Percentiles rank a stretch among this genome's conserved stretches.
phyloP scores from a whole-genome alignment of 352 stramenopile genomes.

The Phytopythium aichiense region DNA sequence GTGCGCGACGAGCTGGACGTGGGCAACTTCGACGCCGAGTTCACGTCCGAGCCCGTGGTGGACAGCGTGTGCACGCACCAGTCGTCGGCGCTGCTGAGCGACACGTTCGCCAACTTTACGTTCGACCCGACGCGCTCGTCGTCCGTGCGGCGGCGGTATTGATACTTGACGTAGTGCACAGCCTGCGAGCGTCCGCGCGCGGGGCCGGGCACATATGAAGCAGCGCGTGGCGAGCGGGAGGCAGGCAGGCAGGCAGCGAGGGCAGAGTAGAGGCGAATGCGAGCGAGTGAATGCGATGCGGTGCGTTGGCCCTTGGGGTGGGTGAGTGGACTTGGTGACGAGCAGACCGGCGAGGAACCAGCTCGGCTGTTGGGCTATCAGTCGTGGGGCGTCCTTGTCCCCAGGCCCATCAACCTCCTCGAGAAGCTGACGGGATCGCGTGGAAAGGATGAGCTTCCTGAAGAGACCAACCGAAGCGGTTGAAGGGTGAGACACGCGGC shows the following conservation, averaged over 20 bases:
- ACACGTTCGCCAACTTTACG: constrained; percentile 70
- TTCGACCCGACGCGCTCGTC: constrained; percentile 63
- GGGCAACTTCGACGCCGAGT: constrained; percentile 74
- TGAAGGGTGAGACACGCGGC: not conserved
- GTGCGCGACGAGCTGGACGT: constrained; percentile 73
- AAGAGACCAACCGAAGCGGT: not conserved
- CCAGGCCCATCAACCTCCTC: too few species aligned
- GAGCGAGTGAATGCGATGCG: too few species aligned
- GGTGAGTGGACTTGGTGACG: too few species aligned
- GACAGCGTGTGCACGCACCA: constrained; percentile 72
- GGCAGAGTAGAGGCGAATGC: not conserved
- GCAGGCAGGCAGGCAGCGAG: not conserved
- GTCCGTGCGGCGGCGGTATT: constrained; percentile 31
- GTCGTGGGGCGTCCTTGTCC: too few species aligned
- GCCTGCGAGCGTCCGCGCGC: not conserved
- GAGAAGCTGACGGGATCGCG: too few species aligned
- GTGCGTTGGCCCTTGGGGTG: too few species aligned
- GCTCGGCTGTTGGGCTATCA: too few species aligned
- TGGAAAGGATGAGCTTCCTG: not conserved
- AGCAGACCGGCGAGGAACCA: too few species aligned
- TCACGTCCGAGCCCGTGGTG: constrained; percentile 69
- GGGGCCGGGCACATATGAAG: too few species aligned
- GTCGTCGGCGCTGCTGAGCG: constrained; percentile 44
- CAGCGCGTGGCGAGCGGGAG: not conserved
- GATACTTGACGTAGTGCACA: too few species aligned